Evolutionary conservation across 768 basidiomycete species (phyloP).

Genomic region (Lentinula edodes): DNA sequence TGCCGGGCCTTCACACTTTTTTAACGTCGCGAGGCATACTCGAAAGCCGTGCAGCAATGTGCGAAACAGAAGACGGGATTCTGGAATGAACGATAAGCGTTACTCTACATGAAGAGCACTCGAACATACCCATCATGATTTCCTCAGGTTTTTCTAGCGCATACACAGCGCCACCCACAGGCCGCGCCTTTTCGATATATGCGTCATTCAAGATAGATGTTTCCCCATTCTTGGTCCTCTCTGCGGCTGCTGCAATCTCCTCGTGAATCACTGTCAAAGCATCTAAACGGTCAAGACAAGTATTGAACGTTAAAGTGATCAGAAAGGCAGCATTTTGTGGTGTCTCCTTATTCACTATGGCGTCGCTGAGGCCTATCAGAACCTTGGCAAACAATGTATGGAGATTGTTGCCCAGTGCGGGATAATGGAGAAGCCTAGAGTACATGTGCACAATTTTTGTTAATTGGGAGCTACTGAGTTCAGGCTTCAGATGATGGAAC

Average conservation of each 20-base stretch:
- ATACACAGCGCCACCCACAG: conserved; percentile 72
- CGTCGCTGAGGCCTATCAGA: conserved; percentile 84
- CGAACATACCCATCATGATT: conserved; percentile 62
- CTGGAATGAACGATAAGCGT: conserved; percentile 34
- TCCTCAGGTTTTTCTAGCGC: conserved; percentile 81
- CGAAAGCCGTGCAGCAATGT: conserved; percentile 88
- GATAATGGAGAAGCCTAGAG: conserved; percentile 85
- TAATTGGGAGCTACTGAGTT: conserved; percentile 73
- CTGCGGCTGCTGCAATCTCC: conserved; percentile 44
- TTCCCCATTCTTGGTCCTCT: conserved; percentile 43
- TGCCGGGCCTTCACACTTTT: conserved; percentile 70
- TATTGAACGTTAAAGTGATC: conserved; percentile 74
- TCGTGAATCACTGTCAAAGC: conserved; percentile 64
- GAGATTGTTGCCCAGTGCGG: conserved; percentile 69
- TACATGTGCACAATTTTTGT: conserved; percentile 77
- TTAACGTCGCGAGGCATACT: conserved; percentile 67
- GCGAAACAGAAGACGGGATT: conserved; percentile 81
- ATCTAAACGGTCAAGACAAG: conserved; percentile 79
- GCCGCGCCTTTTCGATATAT: conserved; percentile 80
- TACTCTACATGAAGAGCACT: neutral
- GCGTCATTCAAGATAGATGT: conserved; percentile 41
- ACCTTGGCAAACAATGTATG: conserved; percentile 92
- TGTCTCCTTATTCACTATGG: conserved; percentile 71
- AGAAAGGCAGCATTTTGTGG: conserved; percentile 61
- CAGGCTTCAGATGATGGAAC: conserved; percentile 83